Conservation (phyloP, 352 stramenopile genomes). For the Globisporangium paroecandrum region DNA sequence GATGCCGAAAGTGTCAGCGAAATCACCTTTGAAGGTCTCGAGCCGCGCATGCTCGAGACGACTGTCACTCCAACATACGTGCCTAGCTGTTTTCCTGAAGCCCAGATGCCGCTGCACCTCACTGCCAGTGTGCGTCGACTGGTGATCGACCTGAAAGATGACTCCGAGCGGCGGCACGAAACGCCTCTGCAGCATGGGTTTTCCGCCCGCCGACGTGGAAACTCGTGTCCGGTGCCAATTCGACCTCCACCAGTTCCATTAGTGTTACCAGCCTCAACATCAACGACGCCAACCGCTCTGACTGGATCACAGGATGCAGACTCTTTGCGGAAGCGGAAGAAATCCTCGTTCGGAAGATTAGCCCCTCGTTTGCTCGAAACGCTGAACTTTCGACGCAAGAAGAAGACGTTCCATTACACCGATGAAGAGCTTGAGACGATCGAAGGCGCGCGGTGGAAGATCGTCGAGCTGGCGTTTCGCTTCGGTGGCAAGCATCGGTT, state of each 20-base stretch:
- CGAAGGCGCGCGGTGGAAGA: slow-evolving; percentile 82
- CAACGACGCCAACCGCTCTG: slow-evolving; percentile 1
- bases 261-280: slow-evolving; percentile 13
- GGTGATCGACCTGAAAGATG: slow-evolving; percentile 69
- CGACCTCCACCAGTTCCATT: background rate
- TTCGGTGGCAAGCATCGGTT: slow-evolving; percentile 82
- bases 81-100: slow-evolving; percentile 22
- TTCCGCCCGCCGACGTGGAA: slow-evolving; percentile 39
- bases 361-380: slow-evolving; percentile 56
- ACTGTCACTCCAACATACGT: slow-evolving; percentile 13
- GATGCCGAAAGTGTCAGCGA: background rate
- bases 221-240: slow-evolving; percentile 54
- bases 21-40: slow-evolving; percentile 6
- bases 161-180: slow-evolving; percentile 41
- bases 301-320: slow-evolving; percentile 9
- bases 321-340: slow-evolving; percentile 37
- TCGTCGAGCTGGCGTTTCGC: slow-evolving; percentile 80
- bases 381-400: slow-evolving; percentile 62
- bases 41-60: slow-evolving; percentile 16
- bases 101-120: slow-evolving; percentile 61
- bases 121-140: slow-evolving; percentile 73
- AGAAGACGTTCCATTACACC: slow-evolving; percentile 72
- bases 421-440: slow-evolving; percentile 77
- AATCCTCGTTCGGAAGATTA: slow-evolving; percentile 53
- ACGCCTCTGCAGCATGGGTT: slow-evolving; percentile 15